A percentile compares a stretch with the other conserved stretches of the same genome.
These are phyloP conservation scores for Sedum album DNA, from an alignment of 164 flowering plant genomes.

Conservation along the genomic window DNA sequence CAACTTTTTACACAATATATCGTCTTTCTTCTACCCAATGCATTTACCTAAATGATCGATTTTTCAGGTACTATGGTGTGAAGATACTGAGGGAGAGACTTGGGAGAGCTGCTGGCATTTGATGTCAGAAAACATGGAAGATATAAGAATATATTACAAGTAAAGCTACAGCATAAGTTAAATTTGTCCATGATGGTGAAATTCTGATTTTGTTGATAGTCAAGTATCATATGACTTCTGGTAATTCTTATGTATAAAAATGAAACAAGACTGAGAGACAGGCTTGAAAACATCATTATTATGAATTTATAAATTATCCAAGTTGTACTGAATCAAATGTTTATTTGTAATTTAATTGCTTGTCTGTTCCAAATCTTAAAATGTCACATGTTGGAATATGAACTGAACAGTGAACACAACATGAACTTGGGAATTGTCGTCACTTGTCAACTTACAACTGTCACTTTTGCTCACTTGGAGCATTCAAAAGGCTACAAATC, in stretches of 20 bases:
- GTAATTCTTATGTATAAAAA: not conserved
- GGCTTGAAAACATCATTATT: not conserved
- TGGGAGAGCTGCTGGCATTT: constrained; percentile 50
- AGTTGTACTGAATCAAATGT: too few species aligned
- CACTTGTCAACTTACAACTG: too few species aligned
- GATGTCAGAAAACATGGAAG: constrained; percentile 2
- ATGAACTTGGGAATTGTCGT: too few species aligned
- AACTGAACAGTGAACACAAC: too few species aligned
- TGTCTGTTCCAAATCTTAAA: too few species aligned
- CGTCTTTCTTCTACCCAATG: not conserved
- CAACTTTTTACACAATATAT: not conserved
- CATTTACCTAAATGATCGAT: not conserved
- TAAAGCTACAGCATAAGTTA: not conserved
- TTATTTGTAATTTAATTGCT: too few species aligned
- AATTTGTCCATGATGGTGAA: not conserved
- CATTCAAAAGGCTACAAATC: not conserved
- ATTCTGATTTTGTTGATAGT: not conserved
- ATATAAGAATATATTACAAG: not conserved
- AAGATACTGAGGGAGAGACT: constrained; percentile 67
- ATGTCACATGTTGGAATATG: too few species aligned
- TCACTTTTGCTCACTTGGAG: too few species aligned
- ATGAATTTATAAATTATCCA: not conserved
- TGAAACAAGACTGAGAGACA: not conserved
- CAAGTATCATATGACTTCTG: not conserved
- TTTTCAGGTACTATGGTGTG: constrained; percentile 85